Conservation (phyloP, 345 rosid species). For the Populus deltoides region DNA sequence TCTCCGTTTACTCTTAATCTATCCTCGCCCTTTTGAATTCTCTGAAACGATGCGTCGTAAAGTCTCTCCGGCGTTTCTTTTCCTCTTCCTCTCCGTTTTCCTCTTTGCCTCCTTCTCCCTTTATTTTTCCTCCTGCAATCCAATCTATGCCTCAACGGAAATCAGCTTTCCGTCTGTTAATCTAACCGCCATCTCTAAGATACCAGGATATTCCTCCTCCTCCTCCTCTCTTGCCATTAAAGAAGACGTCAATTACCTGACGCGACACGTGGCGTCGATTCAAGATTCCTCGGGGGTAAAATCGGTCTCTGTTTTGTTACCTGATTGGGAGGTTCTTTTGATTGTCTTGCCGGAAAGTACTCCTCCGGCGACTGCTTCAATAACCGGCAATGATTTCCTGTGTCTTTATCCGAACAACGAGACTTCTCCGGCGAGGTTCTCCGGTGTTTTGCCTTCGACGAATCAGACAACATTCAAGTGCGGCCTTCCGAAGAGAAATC, state of each 20-base stretch:
- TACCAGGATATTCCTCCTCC: not conserved
- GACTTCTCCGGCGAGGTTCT: constrained; percentile 49
- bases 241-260: constrained; percentile 3
- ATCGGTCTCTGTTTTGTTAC: constrained; percentile 55
- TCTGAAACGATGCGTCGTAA: constrained; percentile 22
- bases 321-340: constrained; percentile 71
- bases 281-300: constrained; percentile 13
- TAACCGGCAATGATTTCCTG: constrained; percentile 6
- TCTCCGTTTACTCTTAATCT: not conserved
- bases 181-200: not conserved
- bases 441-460: constrained; percentile 47
- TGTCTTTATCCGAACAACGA: constrained; percentile 62
- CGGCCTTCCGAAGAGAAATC: constrained; percentile 43
- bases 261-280: constrained; percentile 10
- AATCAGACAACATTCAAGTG: constrained; percentile 56
- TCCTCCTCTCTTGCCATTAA: constrained; percentile 6
- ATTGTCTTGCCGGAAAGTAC: constrained; percentile 33
- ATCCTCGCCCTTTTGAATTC: not conserved
- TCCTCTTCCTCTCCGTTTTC: constrained; percentile 24
- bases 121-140: constrained; percentile 21
- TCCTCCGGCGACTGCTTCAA: not conserved
- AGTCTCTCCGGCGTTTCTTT: not conserved
- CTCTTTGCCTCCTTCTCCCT: constrained; percentile 27
- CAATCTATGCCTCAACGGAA: not conserved
- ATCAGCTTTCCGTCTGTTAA: not conserved